Percentiles rank a stretch among this genome's conserved stretches.
Evolutionary conservation across 768 basidiomycete genomes (phyloP).

Genomic region (Hysterangium stoloniferum): DNA sequence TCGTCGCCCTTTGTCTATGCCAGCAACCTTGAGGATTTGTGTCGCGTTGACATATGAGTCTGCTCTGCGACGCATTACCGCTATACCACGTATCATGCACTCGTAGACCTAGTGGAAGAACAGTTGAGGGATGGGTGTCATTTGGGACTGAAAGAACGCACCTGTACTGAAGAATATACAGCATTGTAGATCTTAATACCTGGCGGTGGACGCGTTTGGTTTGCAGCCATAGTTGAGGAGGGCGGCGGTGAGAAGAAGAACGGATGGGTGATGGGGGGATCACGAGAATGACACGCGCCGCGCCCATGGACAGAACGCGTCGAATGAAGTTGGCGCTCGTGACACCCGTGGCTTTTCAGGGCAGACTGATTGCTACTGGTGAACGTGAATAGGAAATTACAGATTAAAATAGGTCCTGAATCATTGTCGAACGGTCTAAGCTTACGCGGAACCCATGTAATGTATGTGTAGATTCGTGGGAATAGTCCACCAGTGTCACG

Average conservation of each 20-base stretch:
- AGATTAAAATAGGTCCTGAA: too few species aligned
- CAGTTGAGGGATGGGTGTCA: constrained; percentile 1
- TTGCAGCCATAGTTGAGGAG: constrained; percentile 1
- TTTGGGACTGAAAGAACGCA: constrained; percentile 17
- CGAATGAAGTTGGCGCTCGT: constrained; percentile 11
- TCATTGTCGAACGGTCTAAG: too few species aligned
- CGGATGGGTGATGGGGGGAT: constrained; percentile 21
- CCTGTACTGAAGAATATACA: constrained; percentile 87
- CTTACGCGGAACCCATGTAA: too few species aligned
- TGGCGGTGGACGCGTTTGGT: constrained; percentile 25
- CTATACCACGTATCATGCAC: constrained; percentile 96
- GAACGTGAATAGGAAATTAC: too few species aligned
- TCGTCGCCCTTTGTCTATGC: constrained; percentile 91
- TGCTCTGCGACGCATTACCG: constrained; percentile 92
- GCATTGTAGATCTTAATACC: constrained; percentile 87
- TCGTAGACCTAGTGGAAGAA: constrained; percentile 70
- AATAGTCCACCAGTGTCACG: too few species aligned
- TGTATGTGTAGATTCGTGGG: too few species aligned
- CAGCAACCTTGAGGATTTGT: constrained; percentile 97
- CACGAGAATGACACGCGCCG: constrained; percentile 25
- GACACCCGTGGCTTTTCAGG: too few species aligned
- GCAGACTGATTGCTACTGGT: too few species aligned
- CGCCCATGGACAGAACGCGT: constrained; percentile 16
- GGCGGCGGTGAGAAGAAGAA: constrained; percentile 15
- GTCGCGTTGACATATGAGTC: constrained; percentile 98